Percentiles rank a stretch among this genome's conserved stretches.
Conservation (phyloP, 139 green algal species). For the Yamagishiella unicocca region DNA sequence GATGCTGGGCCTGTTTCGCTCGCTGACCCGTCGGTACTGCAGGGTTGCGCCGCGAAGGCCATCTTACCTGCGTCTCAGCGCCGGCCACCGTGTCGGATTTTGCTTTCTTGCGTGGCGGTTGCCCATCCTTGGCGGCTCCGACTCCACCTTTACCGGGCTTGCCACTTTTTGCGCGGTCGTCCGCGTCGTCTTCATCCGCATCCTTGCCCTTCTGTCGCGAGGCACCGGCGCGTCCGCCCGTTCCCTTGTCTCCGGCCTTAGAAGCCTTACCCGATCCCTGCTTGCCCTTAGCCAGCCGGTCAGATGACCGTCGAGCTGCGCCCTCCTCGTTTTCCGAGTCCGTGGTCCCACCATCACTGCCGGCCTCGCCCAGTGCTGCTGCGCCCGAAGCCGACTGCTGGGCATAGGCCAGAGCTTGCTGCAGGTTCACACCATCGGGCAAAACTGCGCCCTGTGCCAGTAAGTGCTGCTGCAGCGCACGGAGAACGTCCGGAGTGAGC, state of each 20-base stretch:
- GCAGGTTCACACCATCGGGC: conserved; percentile 26
- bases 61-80: background rate
- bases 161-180: background rate
- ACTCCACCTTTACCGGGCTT: conserved; percentile 16
- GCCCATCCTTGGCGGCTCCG: background rate
- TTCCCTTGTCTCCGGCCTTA: background rate
- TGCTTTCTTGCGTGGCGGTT: background rate
- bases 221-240: background rate
- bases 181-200: conserved; percentile 13
- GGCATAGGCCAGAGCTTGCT: conserved; percentile 14
- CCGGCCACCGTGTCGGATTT: background rate
- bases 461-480: conserved; percentile 21
- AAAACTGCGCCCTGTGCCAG: conserved; percentile 17
- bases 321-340: conserved; percentile 21
- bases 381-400: background rate
- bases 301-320: background rate
- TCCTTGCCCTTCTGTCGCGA: conserved; percentile 19
- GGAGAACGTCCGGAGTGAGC: conserved; percentile 10
- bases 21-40: too few species aligned
- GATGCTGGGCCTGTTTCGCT: too few species aligned
- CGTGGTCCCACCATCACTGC: conserved; percentile 6
- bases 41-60: too few species aligned
- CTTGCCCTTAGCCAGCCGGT: background rate
- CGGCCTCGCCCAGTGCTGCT: background rate
- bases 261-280: background rate